These are phyloP conservation scores for Colletotrichum scovillei DNA, from an alignment of 2,329 filamentous ascomycete species.

Conservation along the genomic window DNA sequence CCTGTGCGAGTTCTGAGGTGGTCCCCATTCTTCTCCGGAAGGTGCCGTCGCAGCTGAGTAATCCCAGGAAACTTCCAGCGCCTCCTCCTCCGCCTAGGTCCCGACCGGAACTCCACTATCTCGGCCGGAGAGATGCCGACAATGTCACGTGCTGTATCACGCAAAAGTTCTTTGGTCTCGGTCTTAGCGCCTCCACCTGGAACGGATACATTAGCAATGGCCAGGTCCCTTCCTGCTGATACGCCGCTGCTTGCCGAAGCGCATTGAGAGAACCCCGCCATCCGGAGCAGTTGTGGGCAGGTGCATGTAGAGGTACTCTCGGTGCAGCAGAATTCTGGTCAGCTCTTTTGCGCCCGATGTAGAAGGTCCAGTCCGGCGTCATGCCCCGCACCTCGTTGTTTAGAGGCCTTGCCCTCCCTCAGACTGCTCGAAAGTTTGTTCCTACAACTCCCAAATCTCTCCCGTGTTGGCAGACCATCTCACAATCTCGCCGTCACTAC, in stretches of 20 bases:
- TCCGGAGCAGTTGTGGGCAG: constrained; percentile 28
- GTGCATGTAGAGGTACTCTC: constrained; percentile 26
- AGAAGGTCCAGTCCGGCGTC: constrained; percentile 39
- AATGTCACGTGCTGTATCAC: constrained; percentile 15
- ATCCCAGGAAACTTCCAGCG: not conserved
- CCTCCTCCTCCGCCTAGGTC: not conserved
- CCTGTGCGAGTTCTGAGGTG: too few relatives aligned
- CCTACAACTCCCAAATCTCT: constrained; percentile 31
- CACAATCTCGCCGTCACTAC: constrained; percentile 52
- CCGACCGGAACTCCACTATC: not conserved
- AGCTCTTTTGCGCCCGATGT: constrained; percentile 36
- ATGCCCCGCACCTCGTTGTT: constrained; percentile 61
- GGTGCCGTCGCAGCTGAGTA: constrained; percentile 1
- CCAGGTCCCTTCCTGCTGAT: constrained; percentile 23
- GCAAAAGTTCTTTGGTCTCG: constrained; percentile 19
- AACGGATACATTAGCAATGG: constrained; percentile 8
- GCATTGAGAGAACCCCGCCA: constrained; percentile 34
- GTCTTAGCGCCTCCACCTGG: constrained; percentile 28
- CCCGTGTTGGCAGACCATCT: constrained; percentile 28
- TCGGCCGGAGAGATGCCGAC: not conserved
- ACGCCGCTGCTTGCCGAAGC: constrained; percentile 33
- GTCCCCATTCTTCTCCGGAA: not conserved
- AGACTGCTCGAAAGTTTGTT: constrained; percentile 27
- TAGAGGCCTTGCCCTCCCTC: constrained; percentile 34
- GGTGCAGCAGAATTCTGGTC: constrained; percentile 32